Evolutionary conservation across 164 flowering plant genomes (phyloP).

Genomic region (Magnolia officinalis): DNA sequence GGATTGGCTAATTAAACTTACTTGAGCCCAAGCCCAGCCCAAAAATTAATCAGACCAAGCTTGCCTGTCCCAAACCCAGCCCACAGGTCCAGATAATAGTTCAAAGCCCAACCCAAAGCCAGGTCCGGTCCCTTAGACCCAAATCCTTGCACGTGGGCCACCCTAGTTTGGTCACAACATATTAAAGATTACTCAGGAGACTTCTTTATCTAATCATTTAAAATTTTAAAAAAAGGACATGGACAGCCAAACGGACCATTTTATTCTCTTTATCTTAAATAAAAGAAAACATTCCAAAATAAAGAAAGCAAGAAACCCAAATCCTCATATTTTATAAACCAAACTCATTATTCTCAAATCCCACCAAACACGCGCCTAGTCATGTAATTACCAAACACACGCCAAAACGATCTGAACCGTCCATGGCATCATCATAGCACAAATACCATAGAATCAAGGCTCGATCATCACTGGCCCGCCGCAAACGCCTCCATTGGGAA

Average conservation of each 20-base stretch:
- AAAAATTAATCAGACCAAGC: no score
- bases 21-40: no score
- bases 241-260: background rate
- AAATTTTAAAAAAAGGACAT: background rate
- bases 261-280: no score
- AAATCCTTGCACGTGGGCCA: no score
- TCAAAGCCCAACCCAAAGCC: no score
- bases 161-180: no score
- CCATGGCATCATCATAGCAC: background rate
- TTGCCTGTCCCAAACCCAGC: no score
- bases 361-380: background rate
- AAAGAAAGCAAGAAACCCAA: background rate
- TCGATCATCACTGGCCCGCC: slow-evolving; percentile 8
- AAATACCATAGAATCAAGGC: background rate
- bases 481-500: slow-evolving; percentile 24
- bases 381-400: background rate
- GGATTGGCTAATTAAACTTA: no score
- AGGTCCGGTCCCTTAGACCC: no score
- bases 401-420: background rate
- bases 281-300: background rate
- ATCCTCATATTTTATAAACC: background rate
- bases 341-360: background rate
- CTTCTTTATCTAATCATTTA: background rate
- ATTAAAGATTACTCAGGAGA: no score
- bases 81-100: no score